Conservation (phyloP, 2,329 filamentous ascomycete species). For the Ceratocystis smalleyi region DNA sequence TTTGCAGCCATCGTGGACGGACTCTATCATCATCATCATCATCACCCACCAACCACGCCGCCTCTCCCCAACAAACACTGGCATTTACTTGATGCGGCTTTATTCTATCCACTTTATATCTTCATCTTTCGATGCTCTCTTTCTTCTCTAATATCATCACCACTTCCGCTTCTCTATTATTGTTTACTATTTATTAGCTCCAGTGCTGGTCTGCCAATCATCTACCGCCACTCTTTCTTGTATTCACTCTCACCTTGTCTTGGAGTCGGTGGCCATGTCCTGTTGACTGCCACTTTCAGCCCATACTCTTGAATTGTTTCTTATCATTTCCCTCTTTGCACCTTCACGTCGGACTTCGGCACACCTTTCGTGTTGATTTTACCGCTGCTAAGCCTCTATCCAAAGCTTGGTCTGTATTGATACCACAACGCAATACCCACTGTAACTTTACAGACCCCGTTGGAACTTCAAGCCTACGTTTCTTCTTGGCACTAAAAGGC, state of each 20-base stretch:
- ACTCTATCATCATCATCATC: constrained; percentile 6
- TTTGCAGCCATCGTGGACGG: background rate
- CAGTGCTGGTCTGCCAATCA: background rate
- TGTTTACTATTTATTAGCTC: constrained; percentile 1
- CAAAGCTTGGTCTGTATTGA: background rate
- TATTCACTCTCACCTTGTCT: background rate
- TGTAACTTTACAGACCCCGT: background rate
- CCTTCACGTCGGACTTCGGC: background rate
- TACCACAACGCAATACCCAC: background rate
- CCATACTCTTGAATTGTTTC: background rate
- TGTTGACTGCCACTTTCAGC: background rate
- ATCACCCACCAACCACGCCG: background rate
- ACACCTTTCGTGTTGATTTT: background rate
- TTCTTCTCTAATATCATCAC: background rate
- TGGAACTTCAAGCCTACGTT: background rate
- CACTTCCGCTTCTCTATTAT: constrained; percentile 7
- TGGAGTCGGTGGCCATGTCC: background rate
- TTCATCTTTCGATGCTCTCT: constrained; percentile 1
- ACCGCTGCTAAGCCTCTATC: background rate
- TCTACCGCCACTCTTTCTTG: background rate
- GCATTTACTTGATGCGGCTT: background rate
- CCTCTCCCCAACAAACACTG: background rate
- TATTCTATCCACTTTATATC: background rate
- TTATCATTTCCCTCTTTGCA: background rate
- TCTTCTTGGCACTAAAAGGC: background rate